These are phyloP conservation scores for Rhizopogon vinicolor DNA, from an alignment of 768 basidiomycete species.

Conservation along the genomic window DNA sequence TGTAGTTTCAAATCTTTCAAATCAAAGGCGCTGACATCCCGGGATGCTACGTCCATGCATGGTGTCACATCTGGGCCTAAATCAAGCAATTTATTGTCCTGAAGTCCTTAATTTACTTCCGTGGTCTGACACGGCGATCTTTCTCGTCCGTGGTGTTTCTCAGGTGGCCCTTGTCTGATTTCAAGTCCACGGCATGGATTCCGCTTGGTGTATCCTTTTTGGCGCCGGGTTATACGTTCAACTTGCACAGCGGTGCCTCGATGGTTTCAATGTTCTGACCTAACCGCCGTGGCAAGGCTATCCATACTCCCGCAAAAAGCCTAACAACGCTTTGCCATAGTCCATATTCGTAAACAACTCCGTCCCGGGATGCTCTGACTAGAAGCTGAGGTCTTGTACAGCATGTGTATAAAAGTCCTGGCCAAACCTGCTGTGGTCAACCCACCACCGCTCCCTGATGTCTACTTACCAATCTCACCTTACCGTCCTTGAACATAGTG, in stretches of 20 bases:
- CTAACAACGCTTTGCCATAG: slow-evolving; percentile 22
- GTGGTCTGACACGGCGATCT: slow-evolving; percentile 16
- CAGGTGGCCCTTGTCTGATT: slow-evolving; percentile 17
- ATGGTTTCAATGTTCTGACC: slow-evolving; percentile 28
- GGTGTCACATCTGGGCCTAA: slow-evolving; percentile 15
- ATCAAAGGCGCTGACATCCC: slow-evolving; percentile 15
- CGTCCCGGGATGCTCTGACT: slow-evolving; percentile 23
- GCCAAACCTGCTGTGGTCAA: slow-evolving; percentile 1
- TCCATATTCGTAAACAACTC: slow-evolving; percentile 23
- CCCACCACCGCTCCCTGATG: slow-evolving; percentile 17
- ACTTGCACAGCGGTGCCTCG: slow-evolving; percentile 26
- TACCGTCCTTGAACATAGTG: slow-evolving; percentile 54
- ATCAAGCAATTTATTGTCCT: slow-evolving; percentile 13
- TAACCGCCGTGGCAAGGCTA: slow-evolving; percentile 31
- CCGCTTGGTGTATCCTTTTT: slow-evolving; percentile 15
- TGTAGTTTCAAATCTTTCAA: slow-evolving; percentile 8
- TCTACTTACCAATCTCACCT: slow-evolving; percentile 44
- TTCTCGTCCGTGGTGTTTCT: slow-evolving; percentile 12
- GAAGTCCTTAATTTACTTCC: slow-evolving; percentile 15
- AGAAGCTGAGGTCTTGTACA: slow-evolving; percentile 13
- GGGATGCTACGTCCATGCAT: slow-evolving; percentile 11
- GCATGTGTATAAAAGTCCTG: slow-evolving; percentile 23
- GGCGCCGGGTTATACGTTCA: slow-evolving; percentile 17
- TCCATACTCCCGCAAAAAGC: slow-evolving; percentile 19
- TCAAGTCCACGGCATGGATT: slow-evolving; percentile 12